Base-by-base conservation (phyloP, 768 basidiomycete genomes). In the Termitomyces sp. region DNA sequence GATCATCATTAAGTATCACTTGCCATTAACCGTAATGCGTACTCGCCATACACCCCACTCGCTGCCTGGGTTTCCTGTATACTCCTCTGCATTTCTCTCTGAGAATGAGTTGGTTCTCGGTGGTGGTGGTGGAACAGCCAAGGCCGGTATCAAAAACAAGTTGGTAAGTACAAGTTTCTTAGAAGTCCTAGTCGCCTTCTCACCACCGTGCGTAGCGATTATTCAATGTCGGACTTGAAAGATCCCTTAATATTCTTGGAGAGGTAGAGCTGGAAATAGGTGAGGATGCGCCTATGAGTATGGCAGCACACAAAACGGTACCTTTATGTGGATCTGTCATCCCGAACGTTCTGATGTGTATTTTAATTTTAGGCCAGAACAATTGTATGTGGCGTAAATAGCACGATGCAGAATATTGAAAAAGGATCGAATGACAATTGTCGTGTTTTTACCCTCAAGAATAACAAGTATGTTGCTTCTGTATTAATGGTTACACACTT, bases 241-340 rank as follows among this genome's bases (percentile, higher is more conserved):
- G 80, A 56, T 69, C 73, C 17, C 66, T 93, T 11, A 72, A 81
- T 32, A 70, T 83, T 1, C 66, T 85, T 24, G 69, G 81, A 61
- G 93, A 97, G 67, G 75, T 85, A 46, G 83, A 91, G 63, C 78
- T 99, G 12, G 86, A 82, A 53, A 79, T 69, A 30, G 88, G 84
- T 35, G 95, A 95, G 66, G 97, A 98, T 70, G 90, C 89, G 5
- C 95, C 97, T n/a, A 98, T 94, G 92, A 96, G 93, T 67, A 86
- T 98, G 78, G 85, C 87, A 17, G 79, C 82, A 12, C 71, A 88
- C 65, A 69, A 74, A 9, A 68, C 82, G 71, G 90, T 88, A 68
- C 21, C 24, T 19, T 58, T 71, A 58, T 56, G 47, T 14, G 45
- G 21, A 57, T 28, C 43, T 57, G 45, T 49, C 32, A 8, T 32